Evolutionary conservation across 352 stramenopile genomes (phyloP).

Genomic region (Globisporangium apiculatum): DNA sequence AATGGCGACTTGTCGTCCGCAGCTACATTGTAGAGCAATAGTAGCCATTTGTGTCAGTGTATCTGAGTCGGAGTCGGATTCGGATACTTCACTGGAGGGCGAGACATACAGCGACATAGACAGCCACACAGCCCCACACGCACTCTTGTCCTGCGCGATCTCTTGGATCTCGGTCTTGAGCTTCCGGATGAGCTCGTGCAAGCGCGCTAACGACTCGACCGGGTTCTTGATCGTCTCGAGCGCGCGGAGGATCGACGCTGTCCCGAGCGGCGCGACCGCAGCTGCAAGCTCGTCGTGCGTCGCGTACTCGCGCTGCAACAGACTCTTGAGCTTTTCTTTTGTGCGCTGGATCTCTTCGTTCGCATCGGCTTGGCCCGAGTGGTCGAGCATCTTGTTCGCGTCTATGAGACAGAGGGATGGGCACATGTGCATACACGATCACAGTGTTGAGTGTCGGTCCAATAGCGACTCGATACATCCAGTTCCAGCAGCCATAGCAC

Average conservation of each 20-base stretch:
- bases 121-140: conserved; percentile 1
- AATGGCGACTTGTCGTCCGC: conserved; percentile 80
- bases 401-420: conserved; percentile 23
- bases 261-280: conserved; percentile 62
- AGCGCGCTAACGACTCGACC: conserved; percentile 49
- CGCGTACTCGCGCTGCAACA: conserved; percentile 83
- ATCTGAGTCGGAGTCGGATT: no score
- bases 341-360: conserved; percentile 86
- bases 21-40: conserved; percentile 33
- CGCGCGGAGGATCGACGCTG: conserved; percentile 68
- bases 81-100: no score
- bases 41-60: neutral
- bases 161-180: conserved; percentile 77
- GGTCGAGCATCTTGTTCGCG: conserved; percentile 97
- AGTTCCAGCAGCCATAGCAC: neutral
- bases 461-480: neutral
- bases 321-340: conserved; percentile 86
- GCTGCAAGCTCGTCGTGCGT: conserved; percentile 57
- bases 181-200: conserved; percentile 76
- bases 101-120: neutral
- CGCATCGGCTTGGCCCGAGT: conserved; percentile 96
- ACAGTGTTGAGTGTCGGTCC: neutral
- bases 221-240: conserved; percentile 82
- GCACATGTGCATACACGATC: no score
- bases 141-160: conserved; percentile 51